Base-by-base conservation (phyloP, 148 eudicot genomes). In the Beta vulgaris region DNA sequence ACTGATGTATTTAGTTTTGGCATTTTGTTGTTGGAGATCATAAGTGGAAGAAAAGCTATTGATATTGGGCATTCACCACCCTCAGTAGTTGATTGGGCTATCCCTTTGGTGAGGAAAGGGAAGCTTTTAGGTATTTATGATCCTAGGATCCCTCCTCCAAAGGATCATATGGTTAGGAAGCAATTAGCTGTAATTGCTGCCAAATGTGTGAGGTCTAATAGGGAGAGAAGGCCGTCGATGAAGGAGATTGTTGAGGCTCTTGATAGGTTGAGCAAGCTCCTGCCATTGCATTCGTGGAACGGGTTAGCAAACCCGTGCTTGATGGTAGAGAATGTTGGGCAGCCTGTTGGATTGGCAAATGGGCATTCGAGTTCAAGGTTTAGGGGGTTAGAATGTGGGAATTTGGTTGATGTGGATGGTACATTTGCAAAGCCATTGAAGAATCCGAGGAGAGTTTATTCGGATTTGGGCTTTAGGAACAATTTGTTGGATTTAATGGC, bases 1-100 rank as follows among this genome's bases (percentile, higher is more conserved):
- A 86, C 85, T 60, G 98, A 94, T 81, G 96, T 94, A 0, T 94
- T 91, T 84, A 94, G 97, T 82, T 94, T 89, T 74, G 98, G 98
- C 61, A 92, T 94, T 16, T 80, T 94, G 82, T 74, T 94, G 71
- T 71, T 94, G 66, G 98, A 94, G 90, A 94, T 94, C 1, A 84
- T 94, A 40, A 92, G 97, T 75, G 97, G 97, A 3, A 85, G 98
- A 48, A 94, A 94, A 71, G 98, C 98, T 6, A 91, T 94, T 61
- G 98, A 94, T 79, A 82, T 94, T 9, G 87, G 80, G 6, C 73
- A 91, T 79, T 94, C 97, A 7, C 98, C 98, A 0, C 98, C 98
- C 69, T 94, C 97, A 0, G 88, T 94, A 53, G 86, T 94, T 18
- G 97, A 94, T 82, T 94, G 98, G 98, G 97, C 98, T 55, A 89